Base-by-base conservation (phyloP, 768 basidiomycete species). In the Pleurotus tuber-regium region DNA sequence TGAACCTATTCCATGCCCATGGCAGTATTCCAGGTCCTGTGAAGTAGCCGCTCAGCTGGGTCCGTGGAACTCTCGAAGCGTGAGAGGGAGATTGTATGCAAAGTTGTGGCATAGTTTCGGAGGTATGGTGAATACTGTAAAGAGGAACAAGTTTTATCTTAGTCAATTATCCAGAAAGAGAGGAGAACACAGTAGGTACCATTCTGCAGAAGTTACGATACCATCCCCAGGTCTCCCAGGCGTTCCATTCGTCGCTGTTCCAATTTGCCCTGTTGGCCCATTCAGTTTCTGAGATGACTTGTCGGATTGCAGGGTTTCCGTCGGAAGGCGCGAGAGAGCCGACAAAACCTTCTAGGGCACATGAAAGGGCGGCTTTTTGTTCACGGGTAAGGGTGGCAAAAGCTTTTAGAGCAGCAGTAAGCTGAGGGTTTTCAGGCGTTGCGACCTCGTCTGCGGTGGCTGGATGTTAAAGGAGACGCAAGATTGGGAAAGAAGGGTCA, bases 221-320 rank as follows among this genome's bases (percentile, higher is more conserved):
- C 92, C 92, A 95, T 2, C 88, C 85, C 87, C 89, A 92, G 0
- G 86, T 89, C 69, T 89, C 85, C 91, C 90, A 93, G 1, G 79
- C 74, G 61, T 79, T 78, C 92, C 92, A 95, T 50, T 88, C 85
- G 23, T 83, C 80, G 30, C 80, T 76, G 18, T 74, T 75, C 90
- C 90, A 92, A 25, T 71, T 77, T 1, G 72, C 74, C 19, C 89
- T 84, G 36, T 79, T 79, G 28, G 82, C 74, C 92, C 91, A 93
- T 0, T 82, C 79, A 4, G 76, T 71, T 57, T 84, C 82, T 3
- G 75, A 75, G 24, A 93, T 78, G 30, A 91, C 80, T 19, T 70
- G 71, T 16, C 75, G 71, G 1, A 82, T 70, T 49, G 76, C 68
- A 2, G 77, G 70, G 53, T 79, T 83, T n/a, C 79, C 73, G 53